Base-by-base conservation (phyloP, 2,329 filamentous ascomycete species). In the Reticulascus tulasneorum region DNA sequence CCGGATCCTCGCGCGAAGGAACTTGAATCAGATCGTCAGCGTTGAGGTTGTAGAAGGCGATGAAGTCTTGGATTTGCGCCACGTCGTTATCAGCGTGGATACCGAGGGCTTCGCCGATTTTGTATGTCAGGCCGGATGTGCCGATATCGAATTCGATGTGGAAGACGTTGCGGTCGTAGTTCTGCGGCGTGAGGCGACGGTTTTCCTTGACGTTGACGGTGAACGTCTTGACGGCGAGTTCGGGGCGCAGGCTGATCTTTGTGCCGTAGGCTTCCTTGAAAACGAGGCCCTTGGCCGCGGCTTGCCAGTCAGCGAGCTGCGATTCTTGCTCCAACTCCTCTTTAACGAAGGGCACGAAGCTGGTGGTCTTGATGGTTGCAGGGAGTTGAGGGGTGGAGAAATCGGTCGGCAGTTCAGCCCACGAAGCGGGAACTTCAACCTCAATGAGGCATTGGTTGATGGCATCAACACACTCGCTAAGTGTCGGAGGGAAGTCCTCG, bases 81-180 rank as follows among this genome's bases (percentile, higher is more conserved):
- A 82, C 74, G 59, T 97, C 84, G 63, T 98, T 98, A 65, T 97
- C 87, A 7, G 89, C 87, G 61, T 98, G 93, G 45, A 98, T 90
- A 47, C 93, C 93, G 13, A 98, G 82, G 29, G 93, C 93, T 68
- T 98, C 93, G 38, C 93, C 93, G 53, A 98, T 97, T 58, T 94
- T 87, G 67, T 98, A 98, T 26, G 79, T 95, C 47, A 98, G 79
- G 24, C 90, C 91, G 22, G 91, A 94, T 53, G 83, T 67, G 42
- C 91, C 91, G 17, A 98, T 79, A 56, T 97, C 93, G 54, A 98
- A 98, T 66, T 98, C 93, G 45, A 98, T 97, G 69, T 98, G 93
- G 83, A 98, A 98, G 64, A 98, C 97, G 74, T 98, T 96, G 51
- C 93, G 88, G 63, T 97, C 90, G 58, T 98, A 98, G 21, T 82